phyloP scores from a whole-genome alignment of 2,329 filamentous ascomycete genomes.

The Beauveria sp. region DNA sequence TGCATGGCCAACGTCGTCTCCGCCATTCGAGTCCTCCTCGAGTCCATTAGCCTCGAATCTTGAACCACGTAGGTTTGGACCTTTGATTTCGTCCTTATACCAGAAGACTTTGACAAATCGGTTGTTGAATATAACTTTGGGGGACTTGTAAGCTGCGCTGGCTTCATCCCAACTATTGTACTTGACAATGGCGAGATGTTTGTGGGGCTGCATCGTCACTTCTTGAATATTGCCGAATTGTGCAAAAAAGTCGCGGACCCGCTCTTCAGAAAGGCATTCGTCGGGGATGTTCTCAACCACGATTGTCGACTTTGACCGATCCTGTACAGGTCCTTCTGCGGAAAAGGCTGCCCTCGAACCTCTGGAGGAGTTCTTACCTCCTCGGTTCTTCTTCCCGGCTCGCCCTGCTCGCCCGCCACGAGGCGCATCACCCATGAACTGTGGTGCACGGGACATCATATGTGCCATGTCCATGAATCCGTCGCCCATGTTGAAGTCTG shows the following conservation, averaged over 20 bases:
- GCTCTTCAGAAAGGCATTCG: conserved; percentile 57
- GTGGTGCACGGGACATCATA: neutral
- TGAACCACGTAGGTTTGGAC: conserved; percentile 17
- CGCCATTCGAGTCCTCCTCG: neutral
- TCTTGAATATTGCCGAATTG: conserved; percentile 61
- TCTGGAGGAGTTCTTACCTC: conserved; percentile 25
- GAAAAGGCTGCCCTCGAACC: conserved; percentile 52
- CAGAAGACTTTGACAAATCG: conserved; percentile 80
- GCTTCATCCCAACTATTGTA: conserved; percentile 60
- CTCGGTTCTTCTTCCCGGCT: conserved; percentile 21
- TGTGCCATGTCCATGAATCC: conserved; percentile 1
- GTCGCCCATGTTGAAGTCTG: conserved; percentile 1
- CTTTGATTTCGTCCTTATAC: conserved; percentile 50
- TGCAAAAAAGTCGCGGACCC: conserved; percentile 61
- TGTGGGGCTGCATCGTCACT: conserved; percentile 58
- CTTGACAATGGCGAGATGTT: conserved; percentile 61
- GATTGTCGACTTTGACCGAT: conserved; percentile 57
- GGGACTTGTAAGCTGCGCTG: conserved; percentile 63
- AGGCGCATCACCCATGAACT: neutral
- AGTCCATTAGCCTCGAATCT: conserved; percentile 20
- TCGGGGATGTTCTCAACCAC: conserved; percentile 74
- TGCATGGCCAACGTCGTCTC: conserved; percentile 15
- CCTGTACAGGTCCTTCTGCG: conserved; percentile 52
- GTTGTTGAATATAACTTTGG: conserved; percentile 77
- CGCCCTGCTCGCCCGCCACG: neutral